phyloP scores from a whole-genome alignment of 768 basidiomycete genomes.

The Rhizopogon vinicolor region DNA sequence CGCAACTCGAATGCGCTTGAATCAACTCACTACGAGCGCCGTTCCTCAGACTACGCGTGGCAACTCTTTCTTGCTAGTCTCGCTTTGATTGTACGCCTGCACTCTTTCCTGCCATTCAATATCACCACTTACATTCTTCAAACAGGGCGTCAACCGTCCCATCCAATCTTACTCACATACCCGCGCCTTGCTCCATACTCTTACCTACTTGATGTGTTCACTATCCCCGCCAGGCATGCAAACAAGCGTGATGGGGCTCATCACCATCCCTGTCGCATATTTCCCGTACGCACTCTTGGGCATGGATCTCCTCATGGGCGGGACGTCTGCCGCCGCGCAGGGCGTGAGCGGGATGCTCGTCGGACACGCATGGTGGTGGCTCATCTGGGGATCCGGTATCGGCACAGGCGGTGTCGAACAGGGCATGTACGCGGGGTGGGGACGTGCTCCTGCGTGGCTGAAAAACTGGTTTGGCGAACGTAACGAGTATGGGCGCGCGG shows the following conservation, averaged over 20 bases:
- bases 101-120: not conserved
- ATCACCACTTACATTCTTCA: not conserved
- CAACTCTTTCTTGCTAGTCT: constrained; percentile 55
- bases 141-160: constrained; percentile 54
- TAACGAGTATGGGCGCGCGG: constrained; percentile 26
- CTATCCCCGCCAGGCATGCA: constrained; percentile 63
- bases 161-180: constrained; percentile 51
- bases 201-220: constrained; percentile 64
- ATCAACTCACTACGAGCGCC: constrained; percentile 46
- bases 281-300: constrained; percentile 71
- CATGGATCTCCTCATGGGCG: constrained; percentile 65
- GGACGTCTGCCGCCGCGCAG: constrained; percentile 49
- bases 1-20: constrained; percentile 66
- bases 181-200: constrained; percentile 59
- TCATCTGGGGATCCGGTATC: constrained; percentile 47
- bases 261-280: constrained; percentile 68
- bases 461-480: constrained; percentile 40
- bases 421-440: constrained; percentile 36
- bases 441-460: constrained; percentile 59
- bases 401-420: constrained; percentile 32
- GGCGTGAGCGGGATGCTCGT: constrained; percentile 67
- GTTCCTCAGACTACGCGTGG: constrained; percentile 76
- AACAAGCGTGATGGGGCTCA: constrained; percentile 75
- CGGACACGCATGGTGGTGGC: constrained; percentile 83
- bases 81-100: constrained; percentile 53